Evolutionary conservation across 2,329 filamentous ascomycete species (phyloP).

Genomic region (Diplodia sapinea): DNA sequence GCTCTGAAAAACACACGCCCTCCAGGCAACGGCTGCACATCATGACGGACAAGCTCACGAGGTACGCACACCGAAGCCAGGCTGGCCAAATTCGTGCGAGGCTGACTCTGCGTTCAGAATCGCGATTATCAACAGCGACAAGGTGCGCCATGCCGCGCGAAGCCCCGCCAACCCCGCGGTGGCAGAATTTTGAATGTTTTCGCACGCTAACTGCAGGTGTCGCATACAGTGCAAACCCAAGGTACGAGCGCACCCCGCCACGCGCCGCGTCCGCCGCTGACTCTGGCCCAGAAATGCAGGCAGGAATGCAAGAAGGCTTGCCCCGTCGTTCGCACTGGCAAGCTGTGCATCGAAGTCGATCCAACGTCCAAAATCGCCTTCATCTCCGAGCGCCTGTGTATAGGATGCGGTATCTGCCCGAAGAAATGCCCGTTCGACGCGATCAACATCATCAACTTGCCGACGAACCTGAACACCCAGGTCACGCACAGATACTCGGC

Average conservation of each 20-base stretch:
- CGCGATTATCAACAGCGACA: conserved; percentile 98
- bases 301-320: conserved; percentile 99
- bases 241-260: conserved; percentile 55
- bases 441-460: conserved; percentile 99
- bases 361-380: conserved; percentile 92
- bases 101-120: conserved; percentile 66
- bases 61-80: conserved; percentile 63
- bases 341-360: conserved; percentile 94
- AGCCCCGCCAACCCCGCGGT: conserved; percentile 32
- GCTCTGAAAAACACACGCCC: conserved; percentile 18
- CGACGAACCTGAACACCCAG: conserved; percentile 97
- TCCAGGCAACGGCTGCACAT: conserved; percentile 37
- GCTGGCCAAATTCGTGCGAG: conserved; percentile 1
- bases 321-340: conserved; percentile 94
- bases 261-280: conserved; percentile 11
- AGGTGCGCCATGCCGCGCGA: conserved; percentile 63
- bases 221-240: conserved; percentile 79
- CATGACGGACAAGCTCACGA: conserved; percentile 94
- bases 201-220: conserved; percentile 27
- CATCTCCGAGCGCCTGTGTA: conserved; percentile 94
- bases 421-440: conserved; percentile 99
- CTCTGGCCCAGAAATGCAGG: conserved; percentile 77
- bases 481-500: conserved; percentile 98
- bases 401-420: conserved; percentile 98
- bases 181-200: conserved; percentile 39